These are phyloP conservation scores for Fomitopsis palustris DNA, from an alignment of 1,284 basidiomycete species.

Conservation along the genomic window DNA sequence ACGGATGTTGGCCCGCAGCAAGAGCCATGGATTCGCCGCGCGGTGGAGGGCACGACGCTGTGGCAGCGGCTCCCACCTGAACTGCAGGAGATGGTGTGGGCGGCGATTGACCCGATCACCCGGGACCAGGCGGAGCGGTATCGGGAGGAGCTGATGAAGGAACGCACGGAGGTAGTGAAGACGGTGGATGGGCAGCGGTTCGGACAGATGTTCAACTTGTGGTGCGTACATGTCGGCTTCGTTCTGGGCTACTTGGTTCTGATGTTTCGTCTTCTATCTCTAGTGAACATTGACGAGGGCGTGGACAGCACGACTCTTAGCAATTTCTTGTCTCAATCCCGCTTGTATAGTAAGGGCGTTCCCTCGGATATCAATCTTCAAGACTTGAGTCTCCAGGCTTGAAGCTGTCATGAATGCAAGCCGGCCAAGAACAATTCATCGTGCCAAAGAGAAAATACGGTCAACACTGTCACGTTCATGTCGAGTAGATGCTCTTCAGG, in stretches of 20 bases:
- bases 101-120: background rate
- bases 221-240: background rate
- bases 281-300: background rate
- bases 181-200: background rate
- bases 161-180: background rate
- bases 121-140: background rate
- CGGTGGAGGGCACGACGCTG: background rate
- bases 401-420: too few species aligned
- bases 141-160: background rate
- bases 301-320: too few species aligned
- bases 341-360: too few species aligned
- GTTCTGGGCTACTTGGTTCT: background rate
- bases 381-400: too few species aligned
- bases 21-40: constrained; percentile 9
- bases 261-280: background rate
- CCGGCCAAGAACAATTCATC: too few species aligned
- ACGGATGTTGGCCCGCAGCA: constrained; percentile 18
- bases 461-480: too few species aligned
- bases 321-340: too few species aligned
- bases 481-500: too few species aligned
- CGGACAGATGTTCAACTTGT: background rate
- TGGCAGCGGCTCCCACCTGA: background rate
- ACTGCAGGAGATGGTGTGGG: background rate
- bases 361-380: too few species aligned
- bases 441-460: too few species aligned